phyloP scores from a whole-genome alignment of 306 rosid genomes.

The Prunus davidiana region DNA sequence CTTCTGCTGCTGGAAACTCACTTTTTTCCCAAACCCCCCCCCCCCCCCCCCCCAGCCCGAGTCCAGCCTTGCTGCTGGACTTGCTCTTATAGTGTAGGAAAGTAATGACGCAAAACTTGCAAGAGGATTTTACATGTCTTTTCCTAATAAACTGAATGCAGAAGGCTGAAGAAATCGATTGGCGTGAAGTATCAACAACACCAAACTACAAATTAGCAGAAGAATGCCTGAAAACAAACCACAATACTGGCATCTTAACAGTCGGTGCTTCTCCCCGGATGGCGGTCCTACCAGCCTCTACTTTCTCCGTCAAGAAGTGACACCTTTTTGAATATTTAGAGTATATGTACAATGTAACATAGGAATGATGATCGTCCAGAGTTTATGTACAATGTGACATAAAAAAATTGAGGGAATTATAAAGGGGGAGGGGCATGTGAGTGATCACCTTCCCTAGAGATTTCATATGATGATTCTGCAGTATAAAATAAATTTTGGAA shows the following conservation, averaged over 20 bases:
- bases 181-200: slow-evolving; percentile 20
- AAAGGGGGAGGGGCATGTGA: too few relatives aligned
- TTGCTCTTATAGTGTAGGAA: background rate
- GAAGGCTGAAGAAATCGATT: slow-evolving; percentile 11
- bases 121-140: background rate
- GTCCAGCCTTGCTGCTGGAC: too few relatives aligned
- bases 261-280: slow-evolving; percentile 30
- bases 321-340: slow-evolving; percentile 8
- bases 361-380: background rate
- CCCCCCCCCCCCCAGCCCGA: too few relatives aligned
- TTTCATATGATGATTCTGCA: too few relatives aligned
- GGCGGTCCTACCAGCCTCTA: slow-evolving; percentile 39
- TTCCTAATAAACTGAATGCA: background rate
- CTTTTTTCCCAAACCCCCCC: too few relatives aligned
- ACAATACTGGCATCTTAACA: slow-evolving; percentile 28
- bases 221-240: slow-evolving; percentile 40
- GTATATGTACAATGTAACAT: background rate
- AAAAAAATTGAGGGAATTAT: too few relatives aligned
- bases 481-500: too few relatives aligned
- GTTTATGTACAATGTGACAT: background rate
- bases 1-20: too few relatives aligned
- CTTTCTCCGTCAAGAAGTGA: slow-evolving; percentile 22
- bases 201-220: slow-evolving; percentile 24
- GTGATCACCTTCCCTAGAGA: too few relatives aligned
- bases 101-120: background rate